Percentiles rank a stretch among this genome's conserved stretches.
These are phyloP conservation scores for Sporodiniella umbellata DNA, from an alignment of 371 early-diverging fungal genomes.

Conservation along the genomic window DNA sequence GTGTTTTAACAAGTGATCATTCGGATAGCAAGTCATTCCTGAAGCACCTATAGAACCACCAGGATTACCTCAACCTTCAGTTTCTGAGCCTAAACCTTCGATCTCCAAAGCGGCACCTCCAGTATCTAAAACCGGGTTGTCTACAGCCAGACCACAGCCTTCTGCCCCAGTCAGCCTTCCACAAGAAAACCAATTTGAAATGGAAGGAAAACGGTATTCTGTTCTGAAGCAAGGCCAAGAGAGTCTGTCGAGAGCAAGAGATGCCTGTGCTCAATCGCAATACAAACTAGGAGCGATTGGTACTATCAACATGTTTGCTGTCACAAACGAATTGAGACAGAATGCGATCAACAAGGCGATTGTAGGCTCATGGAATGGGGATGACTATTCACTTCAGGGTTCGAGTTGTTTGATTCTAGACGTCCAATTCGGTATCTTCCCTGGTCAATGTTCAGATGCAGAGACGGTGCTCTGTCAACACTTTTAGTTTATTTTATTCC, in stretches of 20 bases:
- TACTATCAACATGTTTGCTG: neutral
- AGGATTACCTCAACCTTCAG: no score
- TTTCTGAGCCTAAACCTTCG: no score
- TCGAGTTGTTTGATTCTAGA: slow-evolving; percentile 13
- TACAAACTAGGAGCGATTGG: neutral
- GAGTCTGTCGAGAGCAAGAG: neutral
- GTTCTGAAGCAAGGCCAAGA: neutral
- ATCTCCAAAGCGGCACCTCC: no score
- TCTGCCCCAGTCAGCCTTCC: no score
- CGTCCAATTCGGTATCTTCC: slow-evolving; percentile 11
- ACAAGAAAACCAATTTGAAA: neutral
- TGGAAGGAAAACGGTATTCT: neutral
- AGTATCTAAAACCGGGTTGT: no score
- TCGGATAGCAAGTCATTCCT: slow-evolving; percentile 13
- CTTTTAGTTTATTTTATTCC: neutral
- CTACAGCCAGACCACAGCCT: no score
- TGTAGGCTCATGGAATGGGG: slow-evolving; percentile 23
- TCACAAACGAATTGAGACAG: neutral
- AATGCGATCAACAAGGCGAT: neutral
- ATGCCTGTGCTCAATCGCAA: neutral
- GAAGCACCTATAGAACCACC: no score
- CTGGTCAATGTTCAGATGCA: slow-evolving; percentile 11
- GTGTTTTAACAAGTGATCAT: no score
- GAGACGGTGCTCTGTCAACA: slow-evolving; percentile 10
- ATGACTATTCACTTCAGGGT: slow-evolving; percentile 8